These are phyloP conservation scores for Pyrus communis DNA, from an alignment of 306 rosid species.

Conservation along the genomic window DNA sequence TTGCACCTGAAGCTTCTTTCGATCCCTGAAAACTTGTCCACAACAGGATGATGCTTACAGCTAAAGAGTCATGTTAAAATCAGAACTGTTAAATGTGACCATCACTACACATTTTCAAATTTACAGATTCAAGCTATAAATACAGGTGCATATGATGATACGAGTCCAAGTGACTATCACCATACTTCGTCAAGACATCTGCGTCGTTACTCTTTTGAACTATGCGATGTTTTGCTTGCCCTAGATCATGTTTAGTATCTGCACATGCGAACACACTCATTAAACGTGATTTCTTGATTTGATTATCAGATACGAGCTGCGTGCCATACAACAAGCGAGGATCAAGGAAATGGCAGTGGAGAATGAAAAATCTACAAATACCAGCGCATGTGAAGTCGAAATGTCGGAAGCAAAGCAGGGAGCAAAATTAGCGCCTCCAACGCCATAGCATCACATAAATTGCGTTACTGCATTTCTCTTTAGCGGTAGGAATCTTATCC, in stretches of 20 bases:
- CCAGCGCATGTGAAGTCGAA: slow-evolving; percentile 55
- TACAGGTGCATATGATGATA: background rate
- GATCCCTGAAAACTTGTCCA: background rate
- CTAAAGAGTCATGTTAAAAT: background rate
- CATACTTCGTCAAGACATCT: background rate
- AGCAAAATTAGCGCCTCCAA: slow-evolving; percentile 25
- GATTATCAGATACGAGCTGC: slow-evolving; percentile 68
- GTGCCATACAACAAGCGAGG: slow-evolving; percentile 50
- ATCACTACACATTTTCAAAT: background rate
- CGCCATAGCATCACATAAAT: slow-evolving; percentile 24
- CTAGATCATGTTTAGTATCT: background rate
- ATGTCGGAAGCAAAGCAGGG: slow-evolving; percentile 63
- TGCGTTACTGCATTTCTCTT: background rate
- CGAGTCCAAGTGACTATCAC: background rate
- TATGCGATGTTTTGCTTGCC: background rate
- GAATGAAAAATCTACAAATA: slow-evolving; percentile 43
- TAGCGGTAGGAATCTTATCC: background rate
- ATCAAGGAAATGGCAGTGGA: slow-evolving; percentile 47
- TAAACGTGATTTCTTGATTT: slow-evolving; percentile 8
- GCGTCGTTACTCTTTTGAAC: background rate
- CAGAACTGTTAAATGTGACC: background rate
- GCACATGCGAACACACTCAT: background rate
- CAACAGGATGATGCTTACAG: background rate
- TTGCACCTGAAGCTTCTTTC: background rate
- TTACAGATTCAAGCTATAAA: background rate